Conservation (phyloP, 176 grass and related monocot genomes). For the Hyparrhenia diplandra region DNA sequence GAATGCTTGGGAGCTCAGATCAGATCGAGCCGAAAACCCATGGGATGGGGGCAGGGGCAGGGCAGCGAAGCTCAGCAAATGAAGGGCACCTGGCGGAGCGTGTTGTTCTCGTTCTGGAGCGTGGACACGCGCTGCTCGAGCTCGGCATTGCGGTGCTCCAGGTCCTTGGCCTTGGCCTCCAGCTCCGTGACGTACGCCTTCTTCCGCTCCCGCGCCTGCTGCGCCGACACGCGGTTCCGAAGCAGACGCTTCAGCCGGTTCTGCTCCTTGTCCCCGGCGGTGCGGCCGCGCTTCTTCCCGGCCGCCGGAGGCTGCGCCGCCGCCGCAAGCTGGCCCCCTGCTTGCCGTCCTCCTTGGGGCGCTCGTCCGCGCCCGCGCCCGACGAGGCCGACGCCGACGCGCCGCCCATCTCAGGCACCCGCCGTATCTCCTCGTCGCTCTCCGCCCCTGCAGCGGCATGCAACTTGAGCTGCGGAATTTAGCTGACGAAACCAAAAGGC, state of each 20-base stretch:
- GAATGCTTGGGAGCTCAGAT: neutral
- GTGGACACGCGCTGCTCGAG: slow-evolving; percentile 87
- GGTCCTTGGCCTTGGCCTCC: slow-evolving; percentile 72
- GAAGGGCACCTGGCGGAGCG: slow-evolving; percentile 60
- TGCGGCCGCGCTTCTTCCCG: slow-evolving; percentile 67
- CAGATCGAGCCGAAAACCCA: neutral
- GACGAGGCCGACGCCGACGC: slow-evolving; percentile 68
- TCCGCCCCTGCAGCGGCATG: slow-evolving; percentile 50
- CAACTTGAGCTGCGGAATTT: neutral
- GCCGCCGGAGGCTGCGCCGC: slow-evolving; percentile 30
- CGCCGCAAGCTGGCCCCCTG: slow-evolving; percentile 11
- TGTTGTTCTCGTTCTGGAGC: slow-evolving; percentile 96
- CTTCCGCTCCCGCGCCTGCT: slow-evolving; percentile 96
- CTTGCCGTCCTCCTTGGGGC: slow-evolving; percentile 38
- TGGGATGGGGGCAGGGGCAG: no score
- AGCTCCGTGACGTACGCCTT: slow-evolving; percentile 89
- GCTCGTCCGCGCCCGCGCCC: slow-evolving; percentile 53
- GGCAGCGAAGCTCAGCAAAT: neutral
- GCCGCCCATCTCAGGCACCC: slow-evolving; percentile 89
- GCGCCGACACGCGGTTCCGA: slow-evolving; percentile 90
- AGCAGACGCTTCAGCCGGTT: slow-evolving; percentile 95
- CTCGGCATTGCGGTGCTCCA: slow-evolving; percentile 81
- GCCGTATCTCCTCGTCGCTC: slow-evolving; percentile 97
- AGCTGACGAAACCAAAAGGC: neutral
- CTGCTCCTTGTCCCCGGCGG: slow-evolving; percentile 96